Conservation (phyloP, 768 basidiomycete species). For the Strobilomyces dryophilus region DNA sequence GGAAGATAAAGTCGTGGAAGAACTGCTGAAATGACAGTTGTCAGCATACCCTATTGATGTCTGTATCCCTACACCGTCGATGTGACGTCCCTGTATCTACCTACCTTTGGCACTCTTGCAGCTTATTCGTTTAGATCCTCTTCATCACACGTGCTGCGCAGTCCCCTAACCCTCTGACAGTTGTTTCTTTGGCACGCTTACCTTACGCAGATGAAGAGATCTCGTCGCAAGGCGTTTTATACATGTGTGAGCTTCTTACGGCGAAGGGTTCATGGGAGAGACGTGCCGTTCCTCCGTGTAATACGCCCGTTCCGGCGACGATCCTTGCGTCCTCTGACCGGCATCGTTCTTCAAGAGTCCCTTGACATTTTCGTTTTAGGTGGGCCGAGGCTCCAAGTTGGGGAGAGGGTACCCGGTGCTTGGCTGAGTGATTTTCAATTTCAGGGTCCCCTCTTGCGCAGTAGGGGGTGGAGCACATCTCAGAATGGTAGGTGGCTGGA, state of each 20-base stretch:
- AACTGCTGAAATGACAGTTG: constrained; percentile 59
- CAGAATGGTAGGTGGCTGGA: constrained; percentile 12
- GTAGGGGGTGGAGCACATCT: neutral
- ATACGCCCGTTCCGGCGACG: neutral
- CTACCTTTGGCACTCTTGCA: constrained; percentile 11
- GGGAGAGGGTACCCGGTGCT: neutral
- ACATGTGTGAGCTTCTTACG: constrained; percentile 3
- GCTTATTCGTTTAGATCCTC: constrained; percentile 13
- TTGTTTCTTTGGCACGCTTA: constrained; percentile 1
- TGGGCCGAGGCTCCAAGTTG: neutral
- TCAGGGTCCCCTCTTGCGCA: neutral
- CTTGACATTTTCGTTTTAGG: neutral
- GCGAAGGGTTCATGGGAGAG: neutral
- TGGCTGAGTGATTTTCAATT: constrained; percentile 3
- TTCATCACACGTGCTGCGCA: constrained; percentile 11
- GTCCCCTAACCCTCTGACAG: constrained; percentile 1
- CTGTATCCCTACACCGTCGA: constrained; percentile 23
- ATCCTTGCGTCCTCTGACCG: neutral
- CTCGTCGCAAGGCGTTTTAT: constrained; percentile 3
- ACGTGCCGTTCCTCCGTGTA: neutral
- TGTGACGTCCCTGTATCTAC: constrained; percentile 24
- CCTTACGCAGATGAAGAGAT: constrained; percentile 4
- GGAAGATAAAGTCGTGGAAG: constrained; percentile 83
- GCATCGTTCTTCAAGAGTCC: neutral
- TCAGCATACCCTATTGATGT: constrained; percentile 25